Conservation (phyloP, 2,329 filamentous ascomycete genomes). For the Colletotrichum tropicale region DNA sequence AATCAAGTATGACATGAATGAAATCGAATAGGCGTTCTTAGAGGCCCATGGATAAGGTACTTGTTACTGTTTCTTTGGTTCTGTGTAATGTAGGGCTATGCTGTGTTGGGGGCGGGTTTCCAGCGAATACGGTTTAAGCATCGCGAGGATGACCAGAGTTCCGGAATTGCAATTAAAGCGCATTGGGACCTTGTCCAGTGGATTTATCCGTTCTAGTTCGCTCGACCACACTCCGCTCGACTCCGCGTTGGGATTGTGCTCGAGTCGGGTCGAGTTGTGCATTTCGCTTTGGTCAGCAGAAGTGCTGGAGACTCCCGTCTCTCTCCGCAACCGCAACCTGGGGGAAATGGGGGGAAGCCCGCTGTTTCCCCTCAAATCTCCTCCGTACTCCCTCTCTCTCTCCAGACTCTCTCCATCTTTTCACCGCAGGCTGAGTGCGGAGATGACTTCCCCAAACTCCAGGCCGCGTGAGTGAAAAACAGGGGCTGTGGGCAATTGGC, state of each 20-base stretch:
- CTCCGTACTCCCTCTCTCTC: neutral
- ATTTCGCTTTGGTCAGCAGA: neutral
- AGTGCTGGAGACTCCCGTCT: neutral
- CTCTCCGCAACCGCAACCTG: slow-evolving; percentile 3
- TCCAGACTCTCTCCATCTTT: neutral
- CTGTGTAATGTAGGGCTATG: neutral
- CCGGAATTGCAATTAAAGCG: neutral
- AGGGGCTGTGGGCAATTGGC: neutral
- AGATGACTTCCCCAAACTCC: slow-evolving; percentile 13
- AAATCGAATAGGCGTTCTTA: neutral
- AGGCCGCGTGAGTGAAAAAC: neutral
- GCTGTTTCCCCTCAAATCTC: slow-evolving; percentile 9
- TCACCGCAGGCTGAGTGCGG: neutral
- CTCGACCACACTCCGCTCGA: neutral
- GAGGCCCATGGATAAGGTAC: neutral
- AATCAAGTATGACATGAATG: neutral
- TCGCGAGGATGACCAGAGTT: neutral
- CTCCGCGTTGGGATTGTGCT: neutral
- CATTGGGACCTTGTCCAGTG: neutral
- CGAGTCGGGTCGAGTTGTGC: neutral
- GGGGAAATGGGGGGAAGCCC: neutral
- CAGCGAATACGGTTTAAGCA: neutral
- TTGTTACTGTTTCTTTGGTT: neutral
- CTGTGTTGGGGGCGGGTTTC: neutral
- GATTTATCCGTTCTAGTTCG: neutral